Evolutionary conservation across 73 alveolate species (phyloP).

Genomic region (Blepharisma japonicum): DNA sequence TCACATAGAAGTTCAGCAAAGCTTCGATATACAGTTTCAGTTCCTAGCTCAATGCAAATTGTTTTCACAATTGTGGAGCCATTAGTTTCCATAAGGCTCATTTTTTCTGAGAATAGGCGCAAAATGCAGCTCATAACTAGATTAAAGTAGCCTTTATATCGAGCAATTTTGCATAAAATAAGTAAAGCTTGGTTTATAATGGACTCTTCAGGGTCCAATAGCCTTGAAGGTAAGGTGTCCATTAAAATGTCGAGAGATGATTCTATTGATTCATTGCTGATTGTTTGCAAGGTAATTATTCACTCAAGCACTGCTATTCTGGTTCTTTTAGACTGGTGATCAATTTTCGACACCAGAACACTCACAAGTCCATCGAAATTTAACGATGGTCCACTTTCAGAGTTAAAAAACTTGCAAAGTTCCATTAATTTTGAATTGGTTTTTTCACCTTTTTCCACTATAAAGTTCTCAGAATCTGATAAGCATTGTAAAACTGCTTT

Average conservation of each 20-base stretch:
- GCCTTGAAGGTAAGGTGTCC: neutral
- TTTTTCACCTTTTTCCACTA: neutral
- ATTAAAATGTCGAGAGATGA: neutral
- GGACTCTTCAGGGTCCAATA: neutral
- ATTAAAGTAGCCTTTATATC: neutral
- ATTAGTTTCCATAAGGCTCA: neutral
- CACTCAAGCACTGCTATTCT: slow-evolving; percentile 9
- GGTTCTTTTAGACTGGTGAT: neutral
- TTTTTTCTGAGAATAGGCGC: neutral
- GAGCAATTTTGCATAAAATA: slow-evolving; percentile 12
- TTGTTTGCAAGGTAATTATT: neutral
- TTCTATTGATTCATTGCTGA: neutral
- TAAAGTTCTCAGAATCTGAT: neutral
- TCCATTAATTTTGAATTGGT: slow-evolving; percentile 5
- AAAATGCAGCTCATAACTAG: neutral
- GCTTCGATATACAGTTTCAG: neutral
- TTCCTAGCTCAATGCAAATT: neutral
- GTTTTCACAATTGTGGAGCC: neutral
- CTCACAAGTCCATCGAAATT: neutral
- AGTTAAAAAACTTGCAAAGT: neutral
- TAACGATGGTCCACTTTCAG: neutral
- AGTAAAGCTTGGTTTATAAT: neutral
- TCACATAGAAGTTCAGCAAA: neutral
- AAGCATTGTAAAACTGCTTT: slow-evolving; percentile 2
- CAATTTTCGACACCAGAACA: neutral